Percentiles rank a stretch among this genome's conserved stretches.
Evolutionary conservation across 129 eudicot species (phyloP).

Genomic region (Cynara cardunculus): DNA sequence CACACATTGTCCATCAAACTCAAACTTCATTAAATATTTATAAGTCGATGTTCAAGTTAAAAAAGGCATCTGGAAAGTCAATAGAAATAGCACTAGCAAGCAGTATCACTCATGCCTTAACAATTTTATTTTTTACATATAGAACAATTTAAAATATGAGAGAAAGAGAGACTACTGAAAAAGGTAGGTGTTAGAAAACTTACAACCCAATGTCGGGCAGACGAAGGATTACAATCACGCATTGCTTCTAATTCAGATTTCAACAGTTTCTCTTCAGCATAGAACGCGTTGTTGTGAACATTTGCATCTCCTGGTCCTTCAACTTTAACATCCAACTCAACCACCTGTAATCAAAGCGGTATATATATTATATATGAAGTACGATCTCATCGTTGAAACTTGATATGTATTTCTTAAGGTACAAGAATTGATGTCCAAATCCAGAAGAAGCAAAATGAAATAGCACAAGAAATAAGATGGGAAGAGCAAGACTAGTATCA

Average conservation of each 20-base stretch:
- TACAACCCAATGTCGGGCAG: slow-evolving; percentile 86
- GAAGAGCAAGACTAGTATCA: background rate
- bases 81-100: background rate
- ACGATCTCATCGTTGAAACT: background rate
- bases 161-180: background rate
- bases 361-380: background rate
- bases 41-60: background rate
- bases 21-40: background rate
- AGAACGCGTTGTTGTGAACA: slow-evolving; percentile 75
- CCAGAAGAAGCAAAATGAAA: background rate
- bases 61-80: background rate
- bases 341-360: slow-evolving; percentile 43
- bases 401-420: background rate
- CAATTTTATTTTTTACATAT: background rate
- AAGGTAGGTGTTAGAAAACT: slow-evolving; percentile 24
- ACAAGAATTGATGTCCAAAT: background rate
- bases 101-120: background rate
- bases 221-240: slow-evolving; percentile 68
- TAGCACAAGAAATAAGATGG: background rate
- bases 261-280: slow-evolving; percentile 63
- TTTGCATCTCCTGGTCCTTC: slow-evolving; percentile 65
- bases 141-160: background rate
- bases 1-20: background rate
- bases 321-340: slow-evolving; percentile 65
- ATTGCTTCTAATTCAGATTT: slow-evolving; percentile 67